phyloP scores from a whole-genome alignment of 2,329 filamentous ascomycete genomes.

The Arachnomyces sp. region DNA sequence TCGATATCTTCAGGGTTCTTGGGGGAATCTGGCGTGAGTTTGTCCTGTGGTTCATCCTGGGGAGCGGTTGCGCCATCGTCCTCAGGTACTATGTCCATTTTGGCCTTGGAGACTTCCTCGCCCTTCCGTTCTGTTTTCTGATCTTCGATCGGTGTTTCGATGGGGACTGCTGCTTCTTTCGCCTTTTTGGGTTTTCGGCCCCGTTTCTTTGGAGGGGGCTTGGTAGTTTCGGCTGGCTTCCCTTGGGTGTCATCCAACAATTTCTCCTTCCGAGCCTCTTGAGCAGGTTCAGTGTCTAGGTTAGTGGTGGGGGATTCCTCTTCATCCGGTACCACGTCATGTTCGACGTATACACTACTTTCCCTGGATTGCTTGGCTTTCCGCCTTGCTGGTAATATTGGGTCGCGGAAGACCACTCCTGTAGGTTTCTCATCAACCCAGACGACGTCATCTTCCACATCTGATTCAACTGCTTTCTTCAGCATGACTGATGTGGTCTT shows the following conservation, averaged over 20 bases:
- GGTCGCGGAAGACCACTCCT: slow-evolving; percentile 3
- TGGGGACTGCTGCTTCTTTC: slow-evolving; percentile 12
- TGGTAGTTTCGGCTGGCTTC: neutral
- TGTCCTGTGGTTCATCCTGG: neutral
- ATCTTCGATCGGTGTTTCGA: slow-evolving; percentile 11
- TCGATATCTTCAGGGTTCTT: neutral
- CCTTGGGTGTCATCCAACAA: too few relatives aligned
- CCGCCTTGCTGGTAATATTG: slow-evolving; percentile 1
- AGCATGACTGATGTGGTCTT: slow-evolving; percentile 32
- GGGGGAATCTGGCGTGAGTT: neutral
- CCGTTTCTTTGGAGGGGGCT: slow-evolving; percentile 32
- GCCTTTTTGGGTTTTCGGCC: slow-evolving; percentile 34
- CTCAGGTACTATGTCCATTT: neutral
- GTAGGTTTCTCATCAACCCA: slow-evolving; percentile 29
- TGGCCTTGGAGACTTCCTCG: too few relatives aligned
- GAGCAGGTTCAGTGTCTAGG: too few relatives aligned
- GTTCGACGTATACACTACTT: slow-evolving; percentile 5
- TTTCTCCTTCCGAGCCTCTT: too few relatives aligned
- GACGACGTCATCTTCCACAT: slow-evolving; percentile 34
- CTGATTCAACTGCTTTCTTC: slow-evolving; percentile 21
- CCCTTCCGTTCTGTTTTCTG: too few relatives aligned
- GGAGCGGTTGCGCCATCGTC: neutral
- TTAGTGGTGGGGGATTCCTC: too few relatives aligned
- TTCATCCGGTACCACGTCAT: too few relatives aligned
- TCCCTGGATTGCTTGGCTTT: slow-evolving; percentile 7